Evolutionary conservation across 768 basidiomycete species (phyloP).

Genomic region (Candolleomyces efflorescens): DNA sequence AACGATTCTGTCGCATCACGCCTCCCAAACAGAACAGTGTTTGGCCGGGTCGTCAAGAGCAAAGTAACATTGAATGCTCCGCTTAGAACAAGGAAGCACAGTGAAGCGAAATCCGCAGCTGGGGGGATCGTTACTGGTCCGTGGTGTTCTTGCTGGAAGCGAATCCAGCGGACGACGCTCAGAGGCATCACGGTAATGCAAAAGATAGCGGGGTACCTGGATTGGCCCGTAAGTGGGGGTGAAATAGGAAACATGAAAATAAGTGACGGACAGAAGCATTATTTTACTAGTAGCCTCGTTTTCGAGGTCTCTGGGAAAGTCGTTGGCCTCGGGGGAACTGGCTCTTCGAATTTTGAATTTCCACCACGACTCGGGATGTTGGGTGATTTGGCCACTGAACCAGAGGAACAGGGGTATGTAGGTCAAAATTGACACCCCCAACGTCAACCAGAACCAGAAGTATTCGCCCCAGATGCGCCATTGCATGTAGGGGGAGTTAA

Average conservation of each 20-base stretch:
- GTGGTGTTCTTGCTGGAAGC: slow-evolving; percentile 19
- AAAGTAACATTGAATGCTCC: slow-evolving; percentile 38
- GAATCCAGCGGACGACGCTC: slow-evolving; percentile 36
- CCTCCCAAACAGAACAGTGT: slow-evolving; percentile 27
- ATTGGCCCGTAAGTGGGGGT: too few relatives aligned
- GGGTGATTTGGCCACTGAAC: slow-evolving; percentile 28
- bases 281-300: not conserved
- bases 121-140: slow-evolving; percentile 15
- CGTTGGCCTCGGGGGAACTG: not conserved
- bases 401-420: slow-evolving; percentile 36
- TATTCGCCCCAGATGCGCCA: slow-evolving; percentile 39
- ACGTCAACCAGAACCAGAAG: slow-evolving; percentile 41
- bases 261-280: not conserved
- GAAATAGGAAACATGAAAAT: too few relatives aligned
- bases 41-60: slow-evolving; percentile 29
- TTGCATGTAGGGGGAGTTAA: slow-evolving; percentile 22
- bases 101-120: slow-evolving; percentile 27
- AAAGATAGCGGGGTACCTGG: slow-evolving; percentile 39
- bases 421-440: slow-evolving; percentile 26
- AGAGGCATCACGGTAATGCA: slow-evolving; percentile 34
- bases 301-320: slow-evolving; percentile 15
- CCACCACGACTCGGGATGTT: slow-evolving; percentile 30
- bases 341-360: slow-evolving; percentile 19
- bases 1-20: not conserved
- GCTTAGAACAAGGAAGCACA: slow-evolving; percentile 32